A percentile compares a stretch with the other conserved stretches of the same genome.
Conservation (phyloP, 257 asterid genomes). For the Agastache rugosa region DNA sequence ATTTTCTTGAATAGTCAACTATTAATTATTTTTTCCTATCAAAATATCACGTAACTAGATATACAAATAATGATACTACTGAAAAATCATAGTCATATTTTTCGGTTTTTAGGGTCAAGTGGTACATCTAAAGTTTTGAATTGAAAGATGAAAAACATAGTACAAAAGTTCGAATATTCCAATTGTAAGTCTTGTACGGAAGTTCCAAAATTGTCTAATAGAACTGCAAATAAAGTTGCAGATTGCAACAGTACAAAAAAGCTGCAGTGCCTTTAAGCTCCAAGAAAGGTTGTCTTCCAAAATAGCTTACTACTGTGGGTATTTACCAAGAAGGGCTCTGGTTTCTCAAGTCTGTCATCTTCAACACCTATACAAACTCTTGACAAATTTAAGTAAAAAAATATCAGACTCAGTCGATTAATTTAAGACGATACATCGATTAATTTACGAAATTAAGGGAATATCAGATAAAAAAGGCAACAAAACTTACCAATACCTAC, state of each 20-base stretch:
- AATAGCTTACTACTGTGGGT: slow-evolving; percentile 14
- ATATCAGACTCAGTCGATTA: too few species aligned
- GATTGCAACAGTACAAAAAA: slow-evolving; percentile 28
- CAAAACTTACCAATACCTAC: slow-evolving; percentile 41
- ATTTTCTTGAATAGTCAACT: too few species aligned
- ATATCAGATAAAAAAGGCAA: not conserved
- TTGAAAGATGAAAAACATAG: too few species aligned
- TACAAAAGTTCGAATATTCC: too few species aligned
- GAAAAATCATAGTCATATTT: too few species aligned
- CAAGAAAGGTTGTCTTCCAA: not conserved
- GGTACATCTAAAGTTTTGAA: too few species aligned
- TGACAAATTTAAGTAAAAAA: not conserved
- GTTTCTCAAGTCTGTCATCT: slow-evolving; percentile 30
- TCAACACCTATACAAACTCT: slow-evolving; percentile 26
- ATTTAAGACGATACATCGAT: not conserved
- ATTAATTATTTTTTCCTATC: too few species aligned
- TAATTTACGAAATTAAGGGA: not conserved
- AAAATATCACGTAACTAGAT: too few species aligned
- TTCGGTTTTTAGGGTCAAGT: too few species aligned
- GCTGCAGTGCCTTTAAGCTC: slow-evolving; percentile 31
- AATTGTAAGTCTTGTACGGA: not conserved
- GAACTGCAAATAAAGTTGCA: too few species aligned
- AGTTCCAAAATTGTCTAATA: slow-evolving; percentile 9
- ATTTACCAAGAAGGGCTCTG: slow-evolving; percentile 30
- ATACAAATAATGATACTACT: too few species aligned